These are phyloP conservation scores for Ascocoryne sarcoides DNA, from an alignment of 2,329 filamentous ascomycete genomes.

Conservation along the genomic window DNA sequence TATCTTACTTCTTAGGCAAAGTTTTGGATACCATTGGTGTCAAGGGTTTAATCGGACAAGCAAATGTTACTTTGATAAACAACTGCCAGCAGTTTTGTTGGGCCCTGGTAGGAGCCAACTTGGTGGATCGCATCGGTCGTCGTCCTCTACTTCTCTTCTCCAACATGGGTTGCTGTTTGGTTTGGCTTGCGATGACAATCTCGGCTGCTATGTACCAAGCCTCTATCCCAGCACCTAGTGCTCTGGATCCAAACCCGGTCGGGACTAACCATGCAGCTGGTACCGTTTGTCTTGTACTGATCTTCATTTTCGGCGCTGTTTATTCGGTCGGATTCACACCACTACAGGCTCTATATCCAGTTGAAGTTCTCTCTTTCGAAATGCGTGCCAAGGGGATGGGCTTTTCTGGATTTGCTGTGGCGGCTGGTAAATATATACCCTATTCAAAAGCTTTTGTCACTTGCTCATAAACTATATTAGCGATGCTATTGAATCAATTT, in stretches of 20 bases:
- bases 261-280: slow-evolving; percentile 22
- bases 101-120: slow-evolving; percentile 44
- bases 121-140: slow-evolving; percentile 50
- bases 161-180: slow-evolving; percentile 38
- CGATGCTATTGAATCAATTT: slow-evolving; percentile 38
- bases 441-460: too few relatives aligned
- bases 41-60: slow-evolving; percentile 37
- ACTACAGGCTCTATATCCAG: slow-evolving; percentile 40
- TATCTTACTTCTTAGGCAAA: slow-evolving; percentile 47
- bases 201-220: slow-evolving; percentile 24
- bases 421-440: slow-evolving; percentile 25
- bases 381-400: slow-evolving; percentile 49
- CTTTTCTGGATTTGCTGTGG: slow-evolving; percentile 35
- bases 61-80: slow-evolving; percentile 47
- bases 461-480: slow-evolving; percentile 5
- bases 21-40: slow-evolving; percentile 44
- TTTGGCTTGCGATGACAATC: slow-evolving; percentile 44
- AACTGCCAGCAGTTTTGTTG: slow-evolving; percentile 46
- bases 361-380: slow-evolving; percentile 45
- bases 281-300: slow-evolving; percentile 41
- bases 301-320: slow-evolving; percentile 45
- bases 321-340: slow-evolving; percentile 41
- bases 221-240: slow-evolving; percentile 15
- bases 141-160: slow-evolving; percentile 46
- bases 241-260: neutral